Evolutionary conservation across 1,284 basidiomycete species (phyloP).

Genomic region (Hortiboletus rubellus): DNA sequence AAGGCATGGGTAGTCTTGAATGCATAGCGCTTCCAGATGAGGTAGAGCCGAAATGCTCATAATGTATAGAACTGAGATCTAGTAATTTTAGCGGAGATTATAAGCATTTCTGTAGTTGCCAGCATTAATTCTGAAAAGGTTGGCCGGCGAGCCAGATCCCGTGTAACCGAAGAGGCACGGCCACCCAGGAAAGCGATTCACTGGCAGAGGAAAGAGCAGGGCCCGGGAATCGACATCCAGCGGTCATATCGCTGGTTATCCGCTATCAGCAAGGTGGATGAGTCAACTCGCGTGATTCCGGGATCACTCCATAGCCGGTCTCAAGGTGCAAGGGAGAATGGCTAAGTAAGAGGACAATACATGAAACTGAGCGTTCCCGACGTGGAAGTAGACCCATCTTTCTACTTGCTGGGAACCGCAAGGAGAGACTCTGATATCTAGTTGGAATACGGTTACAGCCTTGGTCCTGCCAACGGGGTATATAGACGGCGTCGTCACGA

Average conservation of each 20-base stretch:
- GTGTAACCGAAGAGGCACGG: not conserved
- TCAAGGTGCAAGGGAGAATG: not conserved
- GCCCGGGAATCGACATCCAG: no score
- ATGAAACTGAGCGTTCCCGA: not conserved
- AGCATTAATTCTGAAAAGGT: slow-evolving; percentile 2
- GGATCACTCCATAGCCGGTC: not conserved
- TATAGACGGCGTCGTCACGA: slow-evolving; percentile 21
- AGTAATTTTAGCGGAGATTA: no score
- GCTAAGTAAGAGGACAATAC: not conserved
- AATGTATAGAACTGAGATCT: no score
- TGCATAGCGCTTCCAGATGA: not conserved
- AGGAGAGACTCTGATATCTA: slow-evolving; percentile 13
- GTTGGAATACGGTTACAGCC: slow-evolving; percentile 19
- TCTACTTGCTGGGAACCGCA: not conserved
- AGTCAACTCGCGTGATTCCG: not conserved
- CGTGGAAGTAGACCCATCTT: not conserved
- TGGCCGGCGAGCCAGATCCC: not conserved
- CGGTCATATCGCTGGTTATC: no score
- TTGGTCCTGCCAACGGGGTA: slow-evolving; percentile 36
- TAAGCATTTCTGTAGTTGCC: not conserved
- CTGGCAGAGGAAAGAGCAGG: not conserved
- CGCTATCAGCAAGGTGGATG: not conserved
- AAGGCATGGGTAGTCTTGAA: not conserved
- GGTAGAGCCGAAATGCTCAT: no score
- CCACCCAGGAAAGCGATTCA: not conserved